A percentile compares a stretch with the other conserved stretches of the same genome.
Conservation (phyloP, 306 rosid genomes). For the Pyrus betulifolia region DNA sequence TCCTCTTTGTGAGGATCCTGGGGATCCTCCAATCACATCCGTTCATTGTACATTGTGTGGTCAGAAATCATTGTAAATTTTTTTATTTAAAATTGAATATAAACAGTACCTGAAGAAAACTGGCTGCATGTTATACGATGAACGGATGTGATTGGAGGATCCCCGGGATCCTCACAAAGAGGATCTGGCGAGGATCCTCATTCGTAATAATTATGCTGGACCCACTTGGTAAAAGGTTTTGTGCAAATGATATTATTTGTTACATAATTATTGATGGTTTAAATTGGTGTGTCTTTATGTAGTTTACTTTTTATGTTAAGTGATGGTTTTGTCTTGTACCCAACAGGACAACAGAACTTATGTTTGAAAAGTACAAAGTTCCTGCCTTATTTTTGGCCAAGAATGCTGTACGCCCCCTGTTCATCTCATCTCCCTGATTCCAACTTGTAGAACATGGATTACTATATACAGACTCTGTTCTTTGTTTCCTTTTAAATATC, state of each 20-base stretch:
- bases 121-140: too few species aligned
- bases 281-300: not conserved
- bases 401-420: constrained; percentile 71
- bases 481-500: not conserved
- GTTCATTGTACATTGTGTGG: too few species aligned
- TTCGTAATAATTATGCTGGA: not conserved
- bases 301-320: not conserved
- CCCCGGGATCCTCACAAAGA: too few species aligned
- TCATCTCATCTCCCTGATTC: constrained; percentile 10
- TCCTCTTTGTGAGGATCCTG: too few species aligned
- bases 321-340: constrained; percentile 25
- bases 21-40: too few species aligned
- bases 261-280: not conserved
- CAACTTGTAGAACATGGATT: constrained; percentile 10
- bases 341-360: constrained; percentile 86
- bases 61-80: too few species aligned
- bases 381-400: constrained; percentile 96
- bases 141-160: too few species aligned
- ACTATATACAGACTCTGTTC: not conserved
- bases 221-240: not conserved
- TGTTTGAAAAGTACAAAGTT: constrained; percentile 96
- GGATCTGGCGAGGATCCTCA: too few species aligned
- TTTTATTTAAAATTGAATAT: too few species aligned
- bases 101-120: too few species aligned
- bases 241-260: not conserved